phyloP scores from a whole-genome alignment of 164 flowering plant species.

The Malania oleifera region DNA sequence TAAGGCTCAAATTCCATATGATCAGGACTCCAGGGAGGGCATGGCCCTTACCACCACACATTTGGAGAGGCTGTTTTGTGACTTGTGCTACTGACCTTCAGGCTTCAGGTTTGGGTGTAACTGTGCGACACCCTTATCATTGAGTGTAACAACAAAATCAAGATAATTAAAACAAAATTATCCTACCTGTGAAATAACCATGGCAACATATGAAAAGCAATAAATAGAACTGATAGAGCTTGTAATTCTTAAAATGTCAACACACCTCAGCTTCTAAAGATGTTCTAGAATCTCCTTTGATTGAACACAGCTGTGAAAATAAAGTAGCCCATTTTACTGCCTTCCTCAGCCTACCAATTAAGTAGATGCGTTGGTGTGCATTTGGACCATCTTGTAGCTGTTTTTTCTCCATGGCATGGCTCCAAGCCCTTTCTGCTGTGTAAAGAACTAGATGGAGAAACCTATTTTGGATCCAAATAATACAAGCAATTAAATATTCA shows the following conservation, averaged over 20 bases:
- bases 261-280: constrained; percentile 96
- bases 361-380: constrained; percentile 78
- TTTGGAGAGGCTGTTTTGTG: no score
- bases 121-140: no score
- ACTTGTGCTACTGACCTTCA: no score
- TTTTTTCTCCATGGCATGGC: constrained; percentile 99
- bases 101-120: no score
- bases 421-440: constrained; percentile 97
- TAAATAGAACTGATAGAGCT: background rate
- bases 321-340: constrained; percentile 91
- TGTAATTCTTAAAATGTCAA: background rate
- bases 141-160: no score
- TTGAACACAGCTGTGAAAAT: constrained; percentile 78
- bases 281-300: constrained; percentile 90
- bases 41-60: no score
- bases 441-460: constrained; percentile 86
- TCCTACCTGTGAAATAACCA: no score
- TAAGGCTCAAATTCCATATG: no score
- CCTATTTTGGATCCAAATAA: constrained; percentile 38
- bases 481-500: constrained; percentile 3
- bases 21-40: no score
- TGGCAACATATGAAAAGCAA: background rate
- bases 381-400: constrained; percentile 89
- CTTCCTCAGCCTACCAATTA: constrained; percentile 85
- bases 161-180: no score